Percentiles rank a stretch among this genome's conserved stretches.
Conservation (phyloP, 2,329 filamentous ascomycete genomes). For the Lizonia empirigonia region DNA sequence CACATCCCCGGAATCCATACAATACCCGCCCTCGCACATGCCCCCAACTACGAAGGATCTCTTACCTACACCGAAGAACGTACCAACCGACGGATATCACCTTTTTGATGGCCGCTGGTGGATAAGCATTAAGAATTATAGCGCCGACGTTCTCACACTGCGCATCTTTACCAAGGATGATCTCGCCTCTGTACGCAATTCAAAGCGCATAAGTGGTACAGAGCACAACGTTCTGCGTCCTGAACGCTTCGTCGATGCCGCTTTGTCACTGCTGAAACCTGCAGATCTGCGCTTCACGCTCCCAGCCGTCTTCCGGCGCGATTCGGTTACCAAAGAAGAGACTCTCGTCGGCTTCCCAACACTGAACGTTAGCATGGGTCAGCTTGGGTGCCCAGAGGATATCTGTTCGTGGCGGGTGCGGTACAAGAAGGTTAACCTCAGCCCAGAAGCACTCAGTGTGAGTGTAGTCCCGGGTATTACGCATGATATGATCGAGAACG, state of each 20-base stretch:
- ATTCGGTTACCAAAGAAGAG: constrained; percentile 21
- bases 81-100: constrained; percentile 33
- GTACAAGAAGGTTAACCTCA: constrained; percentile 37
- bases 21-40: constrained; percentile 21
- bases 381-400: constrained; percentile 13
- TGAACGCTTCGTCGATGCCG: constrained; percentile 19
- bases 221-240: background rate
- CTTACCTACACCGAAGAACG: background rate
- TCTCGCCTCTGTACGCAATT: constrained; percentile 1
- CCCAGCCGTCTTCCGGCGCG: constrained; percentile 31
- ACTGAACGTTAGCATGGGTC: constrained; percentile 22
- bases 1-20: background rate
- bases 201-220: background rate
- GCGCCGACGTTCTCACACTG: constrained; percentile 42
- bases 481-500: constrained; percentile 9
- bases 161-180: constrained; percentile 40
- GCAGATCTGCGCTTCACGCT: constrained; percentile 28
- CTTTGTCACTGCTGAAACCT: constrained; percentile 27
- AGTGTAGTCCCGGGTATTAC: constrained; percentile 18
- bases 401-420: constrained; percentile 27
- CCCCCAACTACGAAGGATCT: background rate
- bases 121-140: constrained; percentile 54
- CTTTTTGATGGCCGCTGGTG: constrained; percentile 64
- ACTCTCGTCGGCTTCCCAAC: constrained; percentile 33
- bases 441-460: background rate